Percentiles rank a stretch among this genome's conserved stretches.
Conservation (phyloP, 306 rosid genomes). For the Dryas alaskensis region DNA sequence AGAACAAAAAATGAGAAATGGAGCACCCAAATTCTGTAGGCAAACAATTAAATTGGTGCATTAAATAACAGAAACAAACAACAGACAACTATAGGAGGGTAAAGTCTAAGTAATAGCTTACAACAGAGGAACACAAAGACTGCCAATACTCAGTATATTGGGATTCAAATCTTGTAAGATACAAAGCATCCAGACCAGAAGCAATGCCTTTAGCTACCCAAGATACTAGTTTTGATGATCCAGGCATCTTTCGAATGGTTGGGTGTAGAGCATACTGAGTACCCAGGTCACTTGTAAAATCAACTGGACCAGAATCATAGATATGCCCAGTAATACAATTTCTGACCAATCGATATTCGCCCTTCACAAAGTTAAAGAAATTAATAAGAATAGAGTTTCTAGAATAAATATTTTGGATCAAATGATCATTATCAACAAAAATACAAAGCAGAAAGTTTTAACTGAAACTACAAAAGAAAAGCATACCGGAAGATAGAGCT, state of each 20-base stretch:
- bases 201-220: slow-evolving; percentile 83
- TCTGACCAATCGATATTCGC: slow-evolving; percentile 60
- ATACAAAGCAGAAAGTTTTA: not conserved
- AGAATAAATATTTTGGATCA: not conserved
- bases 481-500: slow-evolving; percentile 55
- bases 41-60: slow-evolving; percentile 12
- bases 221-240: slow-evolving; percentile 72
- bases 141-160: slow-evolving; percentile 83
- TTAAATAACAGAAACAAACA: slow-evolving; percentile 4
- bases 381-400: not conserved
- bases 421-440: not conserved
- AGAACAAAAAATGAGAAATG: slow-evolving; percentile 83
- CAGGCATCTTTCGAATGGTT: slow-evolving; percentile 67
- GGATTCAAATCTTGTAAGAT: slow-evolving; percentile 83
- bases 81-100: not conserved
- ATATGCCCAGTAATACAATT: slow-evolving; percentile 76
- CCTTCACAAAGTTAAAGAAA: slow-evolving; percentile 41
- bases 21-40: slow-evolving; percentile 80
- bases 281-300: slow-evolving; percentile 90
- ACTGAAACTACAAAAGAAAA: slow-evolving; percentile 12
- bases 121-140: slow-evolving; percentile 80
- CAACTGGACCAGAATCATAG: slow-evolving; percentile 89
- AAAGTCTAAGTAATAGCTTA: slow-evolving; percentile 40
- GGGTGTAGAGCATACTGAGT: slow-evolving; percentile 74
- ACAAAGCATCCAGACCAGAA: slow-evolving; percentile 86